Evolutionary conservation across 805 yeast genomes (phyloP).

Genomic region (Barnettozyma pratensis): DNA sequence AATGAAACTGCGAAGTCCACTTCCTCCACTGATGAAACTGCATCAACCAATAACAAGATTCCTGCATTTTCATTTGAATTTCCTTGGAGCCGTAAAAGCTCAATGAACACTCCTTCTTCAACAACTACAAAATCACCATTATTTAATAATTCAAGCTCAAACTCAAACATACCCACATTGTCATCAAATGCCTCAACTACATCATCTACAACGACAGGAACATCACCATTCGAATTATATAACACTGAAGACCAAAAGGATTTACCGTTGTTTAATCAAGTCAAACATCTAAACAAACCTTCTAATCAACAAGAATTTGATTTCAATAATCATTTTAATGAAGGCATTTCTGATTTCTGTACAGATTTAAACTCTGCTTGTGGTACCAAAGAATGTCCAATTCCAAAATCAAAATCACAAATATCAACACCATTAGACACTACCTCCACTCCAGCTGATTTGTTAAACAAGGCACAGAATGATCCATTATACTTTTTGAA

Average conservation of each 20-base stretch:
- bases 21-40: conserved; percentile 6
- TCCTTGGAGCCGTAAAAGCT: conserved; percentile 40
- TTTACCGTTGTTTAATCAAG: conserved; percentile 18
- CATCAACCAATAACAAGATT: conserved; percentile 6
- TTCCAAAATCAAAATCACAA: conserved; percentile 40
- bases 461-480: conserved; percentile 7
- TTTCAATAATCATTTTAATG: conserved; percentile 49
- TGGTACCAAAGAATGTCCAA: conserved; percentile 66
- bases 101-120: conserved; percentile 3
- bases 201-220: conserved; percentile 16
- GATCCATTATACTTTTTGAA: conserved; percentile 46
- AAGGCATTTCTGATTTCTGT: conserved; percentile 73
- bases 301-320: conserved; percentile 25
- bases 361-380: conserved; percentile 73
- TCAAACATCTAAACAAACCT: conserved; percentile 6
- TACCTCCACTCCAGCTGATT: background rate
- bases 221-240: conserved; percentile 27
- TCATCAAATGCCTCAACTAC: conserved; percentile 25
- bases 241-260: conserved; percentile 20
- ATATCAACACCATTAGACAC: conserved; percentile 6
- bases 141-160: conserved; percentile 3
- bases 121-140: conserved; percentile 7
- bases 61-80: conserved; percentile 44
- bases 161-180: conserved; percentile 19
- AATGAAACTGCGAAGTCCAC: conserved; percentile 7